Evolutionary conservation across 371 early-diverging fungal genomes (phyloP).

Genomic region (Dinochytrium kinnereticum): DNA sequence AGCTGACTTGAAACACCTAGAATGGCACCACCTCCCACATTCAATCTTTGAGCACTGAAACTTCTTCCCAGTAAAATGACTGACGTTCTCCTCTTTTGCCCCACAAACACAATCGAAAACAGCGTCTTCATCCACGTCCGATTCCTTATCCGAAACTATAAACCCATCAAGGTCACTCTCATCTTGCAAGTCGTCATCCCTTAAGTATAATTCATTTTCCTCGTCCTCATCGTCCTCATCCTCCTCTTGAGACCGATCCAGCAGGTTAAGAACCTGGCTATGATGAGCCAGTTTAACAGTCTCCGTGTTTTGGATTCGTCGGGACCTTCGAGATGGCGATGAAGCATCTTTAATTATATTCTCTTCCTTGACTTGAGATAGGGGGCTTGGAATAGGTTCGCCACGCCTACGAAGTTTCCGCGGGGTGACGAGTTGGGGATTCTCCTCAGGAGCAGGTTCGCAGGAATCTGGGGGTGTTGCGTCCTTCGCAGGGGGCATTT

Average conservation of each 20-base stretch:
- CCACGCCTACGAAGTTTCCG: neutral
- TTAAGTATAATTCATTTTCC: neutral
- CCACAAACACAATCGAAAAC: slow-evolving; percentile 11
- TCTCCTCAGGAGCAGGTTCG: too few species aligned
- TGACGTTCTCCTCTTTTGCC: neutral
- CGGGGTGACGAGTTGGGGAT: neutral
- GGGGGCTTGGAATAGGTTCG: neutral
- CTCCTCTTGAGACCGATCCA: too few species aligned
- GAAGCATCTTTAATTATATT: too few species aligned
- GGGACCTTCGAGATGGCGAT: neutral
- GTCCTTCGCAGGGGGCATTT: too few species aligned
- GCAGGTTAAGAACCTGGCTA: neutral
- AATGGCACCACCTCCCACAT: slow-evolving; percentile 9
- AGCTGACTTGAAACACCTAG: neutral
- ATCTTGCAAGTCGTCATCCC: neutral
- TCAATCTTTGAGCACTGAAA: neutral
- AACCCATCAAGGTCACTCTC: neutral
- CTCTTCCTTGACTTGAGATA: neutral
- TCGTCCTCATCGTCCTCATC: neutral
- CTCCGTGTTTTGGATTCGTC: neutral
- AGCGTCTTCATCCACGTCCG: neutral
- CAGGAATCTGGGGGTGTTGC: too few species aligned
- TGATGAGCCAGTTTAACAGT: neutral
- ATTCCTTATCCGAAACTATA: neutral
- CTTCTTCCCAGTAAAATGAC: neutral